Evolutionary conservation across 179 eudicot species (phyloP), one percentile per base, ranked within the genome.

Genomic region (Carnegiea gigantea): DNA sequence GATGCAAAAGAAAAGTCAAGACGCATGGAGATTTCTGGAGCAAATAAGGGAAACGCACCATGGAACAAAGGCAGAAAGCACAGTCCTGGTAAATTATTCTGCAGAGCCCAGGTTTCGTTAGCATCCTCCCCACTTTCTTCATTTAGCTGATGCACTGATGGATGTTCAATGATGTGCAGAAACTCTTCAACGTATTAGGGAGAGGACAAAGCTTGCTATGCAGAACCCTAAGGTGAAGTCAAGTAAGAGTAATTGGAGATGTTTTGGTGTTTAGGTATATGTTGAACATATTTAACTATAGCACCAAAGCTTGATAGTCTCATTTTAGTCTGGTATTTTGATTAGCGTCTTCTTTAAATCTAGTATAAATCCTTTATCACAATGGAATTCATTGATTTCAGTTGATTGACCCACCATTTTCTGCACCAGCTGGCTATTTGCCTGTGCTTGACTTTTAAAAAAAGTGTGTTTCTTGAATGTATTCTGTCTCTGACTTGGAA

Each of bases 61-160:
- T 96, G 99, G 99, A 96, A 96, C 87, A 91, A 90, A 86, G 99
- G 99, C 78, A 90, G 87, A 83, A 96, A 93, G 88, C 99, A 96
- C 85, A 92, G 93, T 84, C 91, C 91, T 78, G 99, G 99, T 96
- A 86, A 49, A 60, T 82, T 67, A 73, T 60, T 49, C 21, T 74
- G 11, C 75, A 5, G n/a, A 40, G n/a, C 68, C 3, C 28, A 51
- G 24, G 44, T 15, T 24, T 28, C 6, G 14, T 70, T 44, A 43
- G 64, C 57, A 21, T 13, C 53, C 38, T 48, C 60, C 72, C 51
- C 36, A 70, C 24, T 48, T 78, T 64, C 59, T 26, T 67, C 17
- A 77, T 70, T 76, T 68, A 18, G 70, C 12, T n/a, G 26, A 28
- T 38, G 57, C 17, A 12, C 57, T 51, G 17, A 68, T 67, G 46